These are phyloP conservation scores for Phallus indusiatus DNA, from an alignment of 768 basidiomycete genomes.

Conservation along the genomic window DNA sequence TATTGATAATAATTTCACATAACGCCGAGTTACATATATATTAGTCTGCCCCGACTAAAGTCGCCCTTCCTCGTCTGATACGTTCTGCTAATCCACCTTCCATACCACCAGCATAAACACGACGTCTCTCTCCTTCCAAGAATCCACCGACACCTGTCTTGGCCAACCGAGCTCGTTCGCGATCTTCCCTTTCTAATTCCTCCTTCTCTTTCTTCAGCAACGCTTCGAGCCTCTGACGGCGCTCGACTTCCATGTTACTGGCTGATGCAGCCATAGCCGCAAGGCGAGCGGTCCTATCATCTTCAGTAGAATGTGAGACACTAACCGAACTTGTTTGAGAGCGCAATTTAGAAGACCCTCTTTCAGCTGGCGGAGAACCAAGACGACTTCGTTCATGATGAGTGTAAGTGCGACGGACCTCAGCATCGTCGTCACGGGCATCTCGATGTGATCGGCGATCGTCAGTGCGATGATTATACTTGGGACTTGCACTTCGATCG, in stretches of 20 bases:
- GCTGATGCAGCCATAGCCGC: slow-evolving; percentile 85
- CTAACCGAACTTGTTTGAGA: slow-evolving; percentile 13
- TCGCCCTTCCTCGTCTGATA: slow-evolving; percentile 61
- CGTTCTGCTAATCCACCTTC: slow-evolving; percentile 70
- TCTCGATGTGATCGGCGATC: not conserved
- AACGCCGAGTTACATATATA: not conserved
- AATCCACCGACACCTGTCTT: slow-evolving; percentile 75
- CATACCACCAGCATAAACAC: slow-evolving; percentile 56
- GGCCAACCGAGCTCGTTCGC: slow-evolving; percentile 35
- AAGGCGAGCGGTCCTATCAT: slow-evolving; percentile 73
- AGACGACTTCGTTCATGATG: slow-evolving; percentile 39
- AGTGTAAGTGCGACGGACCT: slow-evolving; percentile 14
- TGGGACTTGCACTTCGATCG: slow-evolving; percentile 18
- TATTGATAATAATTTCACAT: not conserved
- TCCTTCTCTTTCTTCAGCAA: slow-evolving; percentile 71
- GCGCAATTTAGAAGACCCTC: slow-evolving; percentile 14
- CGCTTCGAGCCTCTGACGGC: slow-evolving; percentile 59
- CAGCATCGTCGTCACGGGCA: not conserved
- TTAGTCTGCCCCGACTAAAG: slow-evolving; percentile 37
- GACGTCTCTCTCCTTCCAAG: slow-evolving; percentile 74
- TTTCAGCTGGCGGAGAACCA: slow-evolving; percentile 26
- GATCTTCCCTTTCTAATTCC: slow-evolving; percentile 65
- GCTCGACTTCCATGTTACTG: slow-evolving; percentile 49
- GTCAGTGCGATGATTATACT: not conserved
- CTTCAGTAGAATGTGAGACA: slow-evolving; percentile 19